Conservation (phyloP, 2,329 filamentous ascomycete genomes). For the Xylaria sp. region DNA sequence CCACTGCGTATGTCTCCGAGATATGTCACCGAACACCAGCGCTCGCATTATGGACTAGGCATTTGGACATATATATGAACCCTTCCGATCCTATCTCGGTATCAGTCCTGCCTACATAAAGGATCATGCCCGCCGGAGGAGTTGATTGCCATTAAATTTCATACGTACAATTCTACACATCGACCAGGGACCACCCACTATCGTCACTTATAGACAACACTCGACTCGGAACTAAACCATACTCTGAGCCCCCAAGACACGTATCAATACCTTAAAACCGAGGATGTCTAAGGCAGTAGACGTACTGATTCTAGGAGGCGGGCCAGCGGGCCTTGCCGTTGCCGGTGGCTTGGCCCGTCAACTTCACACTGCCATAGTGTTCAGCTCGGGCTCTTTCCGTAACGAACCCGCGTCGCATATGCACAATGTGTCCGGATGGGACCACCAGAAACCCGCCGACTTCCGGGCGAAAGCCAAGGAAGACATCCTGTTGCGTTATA, state of each 20-base stretch:
- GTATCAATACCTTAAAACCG: neutral
- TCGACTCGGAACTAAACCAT: neutral
- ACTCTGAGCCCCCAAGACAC: too few species aligned
- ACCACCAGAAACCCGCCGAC: conserved; percentile 26
- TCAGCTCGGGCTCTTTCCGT: conserved; percentile 43
- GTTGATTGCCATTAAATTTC: neutral
- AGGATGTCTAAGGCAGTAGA: conserved; percentile 31
- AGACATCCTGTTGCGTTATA: conserved; percentile 32
- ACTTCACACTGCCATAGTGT: conserved; percentile 46
- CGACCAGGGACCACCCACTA: neutral
- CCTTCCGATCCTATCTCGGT: neutral
- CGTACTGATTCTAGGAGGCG: conserved; percentile 48
- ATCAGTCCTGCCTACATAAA: neutral
- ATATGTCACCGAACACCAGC: conserved; percentile 22
- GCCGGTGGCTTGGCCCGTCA: conserved; percentile 45
- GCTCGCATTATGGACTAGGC: neutral
- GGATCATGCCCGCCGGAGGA: neutral
- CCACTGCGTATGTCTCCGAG: conserved; percentile 25
- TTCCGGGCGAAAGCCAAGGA: conserved; percentile 27
- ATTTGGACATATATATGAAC: neutral
- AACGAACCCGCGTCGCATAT: conserved; percentile 50
- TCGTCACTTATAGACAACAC: neutral
- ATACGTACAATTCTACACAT: neutral
- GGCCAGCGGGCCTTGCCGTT: conserved; percentile 51
- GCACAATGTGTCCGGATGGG: conserved; percentile 47